Evolutionary conservation across 768 basidiomycete species (phyloP), one percentile per base, ranked within the genome.

Genomic region (Podaxis rugospora): DNA sequence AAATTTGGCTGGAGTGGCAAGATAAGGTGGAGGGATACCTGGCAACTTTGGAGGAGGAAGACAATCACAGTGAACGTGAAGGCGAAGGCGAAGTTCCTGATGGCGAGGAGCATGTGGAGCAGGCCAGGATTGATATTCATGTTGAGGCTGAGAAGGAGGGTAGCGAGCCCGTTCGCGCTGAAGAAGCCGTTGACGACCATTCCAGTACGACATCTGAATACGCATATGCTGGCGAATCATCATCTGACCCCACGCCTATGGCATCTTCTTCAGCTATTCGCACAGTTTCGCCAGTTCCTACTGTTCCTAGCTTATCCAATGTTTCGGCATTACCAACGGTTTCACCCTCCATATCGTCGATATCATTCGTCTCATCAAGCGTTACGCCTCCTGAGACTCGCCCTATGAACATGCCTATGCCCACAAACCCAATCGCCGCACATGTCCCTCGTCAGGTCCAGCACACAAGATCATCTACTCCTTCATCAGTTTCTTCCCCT

Each of bases 1-100:
- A 95, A 76, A 92, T 97, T 32, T 88, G 96, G 78, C 89, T 90
- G 67, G 97, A 98, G 75, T 98, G 96, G 95, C 90, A 98, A 74
- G 90, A 92, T 68, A 87, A 85, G 66, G 89, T 97, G 13, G 89
- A 86, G 62, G 82, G 85, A 66, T 82, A 80, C 44, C 73, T 95
- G 36, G 82, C 81, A 3, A 76, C 76, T 36, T 75, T 79, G 27
- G 83, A 86, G 16, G 84, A 83, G 16, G 75, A 74, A 49, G 85
- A 83, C 6, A 85, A 84, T 46, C 83, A 76, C 46, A 70, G 68
- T 53, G 73, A 71, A 28, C 67, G 72, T n/a, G 75, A 55, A 46
- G 49, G 75, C 44, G 81, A 78, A 52, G 75, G 78, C 3, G 40
- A 42, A 42, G 40, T 4, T 44, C 18, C 18, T 6, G 42, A 44